Evolutionary conservation across 345 rosid species (phyloP).

Genomic region (Eutrema japonicum): DNA sequence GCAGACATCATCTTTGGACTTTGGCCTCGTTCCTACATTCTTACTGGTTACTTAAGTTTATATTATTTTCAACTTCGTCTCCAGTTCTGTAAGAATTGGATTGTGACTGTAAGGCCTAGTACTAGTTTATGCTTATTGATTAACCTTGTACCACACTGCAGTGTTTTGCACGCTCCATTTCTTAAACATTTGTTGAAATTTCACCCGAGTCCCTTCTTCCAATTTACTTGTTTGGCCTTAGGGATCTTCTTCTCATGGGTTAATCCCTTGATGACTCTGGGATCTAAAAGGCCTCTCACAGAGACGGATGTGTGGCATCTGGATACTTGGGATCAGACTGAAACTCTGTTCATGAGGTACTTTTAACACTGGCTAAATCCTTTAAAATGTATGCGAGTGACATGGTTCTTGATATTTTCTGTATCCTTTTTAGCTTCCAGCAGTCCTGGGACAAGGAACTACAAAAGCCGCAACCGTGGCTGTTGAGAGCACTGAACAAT

Average conservation of each 20-base stretch:
- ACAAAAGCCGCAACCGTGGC: slow-evolving; percentile 79
- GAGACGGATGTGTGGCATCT: slow-evolving; percentile 94
- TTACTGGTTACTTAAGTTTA: slow-evolving; percentile 18
- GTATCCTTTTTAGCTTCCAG: slow-evolving; percentile 69
- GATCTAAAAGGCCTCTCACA: slow-evolving; percentile 83
- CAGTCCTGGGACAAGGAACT: slow-evolving; percentile 87
- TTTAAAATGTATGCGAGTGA: slow-evolving; percentile 19
- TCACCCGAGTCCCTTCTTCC: slow-evolving; percentile 11
- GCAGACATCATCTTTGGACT: slow-evolving; percentile 11
- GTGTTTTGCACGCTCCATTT: slow-evolving; percentile 14
- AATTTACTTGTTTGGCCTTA: slow-evolving; percentile 34
- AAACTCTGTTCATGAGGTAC: slow-evolving; percentile 73
- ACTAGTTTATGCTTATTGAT: slow-evolving; percentile 9
- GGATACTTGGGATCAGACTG: slow-evolving; percentile 94
- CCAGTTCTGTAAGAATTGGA: slow-evolving; percentile 1
- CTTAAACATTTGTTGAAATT: slow-evolving; percentile 14
- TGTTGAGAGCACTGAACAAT: slow-evolving; percentile 73
- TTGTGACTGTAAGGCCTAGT: slow-evolving; percentile 1
- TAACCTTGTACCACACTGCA: neutral
- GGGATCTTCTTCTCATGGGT: slow-evolving; percentile 81
- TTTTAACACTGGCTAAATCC: slow-evolving; percentile 27
- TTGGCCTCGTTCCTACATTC: slow-evolving; percentile 25
- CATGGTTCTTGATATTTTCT: slow-evolving; percentile 30
- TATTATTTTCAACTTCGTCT: slow-evolving; percentile 7
- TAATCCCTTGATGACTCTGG: slow-evolving; percentile 85